A percentile compares a stretch with the other conserved stretches of the same genome.
Conservation (phyloP, 2,329 filamentous ascomycete species). For the Rutstroemia sp. region DNA sequence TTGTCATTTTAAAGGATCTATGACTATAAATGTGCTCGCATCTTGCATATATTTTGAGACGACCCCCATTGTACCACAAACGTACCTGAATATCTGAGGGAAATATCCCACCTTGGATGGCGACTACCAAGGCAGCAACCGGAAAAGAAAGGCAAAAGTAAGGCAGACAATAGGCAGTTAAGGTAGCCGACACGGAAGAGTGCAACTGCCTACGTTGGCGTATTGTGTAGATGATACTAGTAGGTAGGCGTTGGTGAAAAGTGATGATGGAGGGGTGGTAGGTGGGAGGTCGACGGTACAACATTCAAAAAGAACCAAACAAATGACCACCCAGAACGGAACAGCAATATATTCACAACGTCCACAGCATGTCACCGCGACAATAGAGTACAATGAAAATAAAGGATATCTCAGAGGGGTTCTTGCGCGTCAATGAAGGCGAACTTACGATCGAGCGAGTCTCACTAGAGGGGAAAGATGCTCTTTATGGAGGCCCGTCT, state of each 20-base stretch:
- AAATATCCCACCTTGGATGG: too few relatives aligned
- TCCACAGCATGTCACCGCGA: background rate
- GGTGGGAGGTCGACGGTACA: background rate
- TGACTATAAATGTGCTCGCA: too few relatives aligned
- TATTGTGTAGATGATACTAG: background rate
- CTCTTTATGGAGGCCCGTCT: too few relatives aligned
- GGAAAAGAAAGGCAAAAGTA: too few relatives aligned
- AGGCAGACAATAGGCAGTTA: too few relatives aligned
- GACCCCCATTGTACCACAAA: too few relatives aligned
- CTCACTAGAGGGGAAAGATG: too few relatives aligned
- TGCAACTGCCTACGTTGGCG: background rate
- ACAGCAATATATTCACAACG: background rate
- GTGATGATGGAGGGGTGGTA: background rate
- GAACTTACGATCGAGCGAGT: background rate
- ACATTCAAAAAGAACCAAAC: background rate
- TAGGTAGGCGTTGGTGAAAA: background rate
- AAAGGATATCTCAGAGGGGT: background rate
- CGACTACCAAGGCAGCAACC: too few relatives aligned
- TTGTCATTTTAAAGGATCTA: too few relatives aligned
- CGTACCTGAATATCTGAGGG: too few relatives aligned
- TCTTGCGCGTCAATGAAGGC: background rate
- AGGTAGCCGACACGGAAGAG: background rate
- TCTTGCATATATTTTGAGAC: too few relatives aligned
- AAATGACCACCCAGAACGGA: background rate
- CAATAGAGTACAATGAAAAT: background rate